Base-by-base conservation (phyloP, 352 stramenopile species). In the Phytophthora pini region DNA sequence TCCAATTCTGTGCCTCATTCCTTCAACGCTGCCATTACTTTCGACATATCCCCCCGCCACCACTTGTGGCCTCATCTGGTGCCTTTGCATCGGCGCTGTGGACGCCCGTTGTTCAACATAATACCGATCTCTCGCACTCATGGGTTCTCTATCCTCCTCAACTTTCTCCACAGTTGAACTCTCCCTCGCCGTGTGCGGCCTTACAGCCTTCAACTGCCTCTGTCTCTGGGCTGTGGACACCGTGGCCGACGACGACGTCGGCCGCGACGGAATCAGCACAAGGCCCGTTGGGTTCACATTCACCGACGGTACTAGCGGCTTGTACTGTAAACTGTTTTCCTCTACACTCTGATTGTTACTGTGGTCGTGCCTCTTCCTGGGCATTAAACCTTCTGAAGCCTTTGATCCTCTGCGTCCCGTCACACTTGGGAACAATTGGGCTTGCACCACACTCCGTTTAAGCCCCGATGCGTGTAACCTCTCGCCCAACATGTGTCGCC, bases 401-500 rank as follows among this genome's bases (percentile, higher is more conserved):
- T 32, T 57, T 29, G 36, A 20, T 12, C 20, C 22, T 8, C 10
- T 22, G 15, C 49, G 13, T 2, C 17, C 26, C 11, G 39, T 5
- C 34, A 70, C 55, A 20, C 70, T 45, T 9, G 70, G 77, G 59
- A 86, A 79, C 15, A 89, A 24, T 56, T 80, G 74, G 3, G 80
- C 70, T 38, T 92, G 76, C 2, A 84, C 73, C 24, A 90, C 71
- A 41, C 73, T 89, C 6, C 79, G 73, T 49, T 88, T 84, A 22
- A 91, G 32, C 0, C 85, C 85, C 5, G 72, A 78, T n/a, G 80
- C 76, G 20, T 89, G 83, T 6, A 94, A 65, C 7, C 85, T 74
- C 13, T 82, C 67, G 0, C 69, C 53, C 15, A 92, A 48, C 1
- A 56, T n/a, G 8, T 54, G 41, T 0, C 24, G 51, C 27, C 39